These are phyloP conservation scores for Podaxis sp. DNA, from an alignment of 768 basidiomycete species.

Conservation along the genomic window DNA sequence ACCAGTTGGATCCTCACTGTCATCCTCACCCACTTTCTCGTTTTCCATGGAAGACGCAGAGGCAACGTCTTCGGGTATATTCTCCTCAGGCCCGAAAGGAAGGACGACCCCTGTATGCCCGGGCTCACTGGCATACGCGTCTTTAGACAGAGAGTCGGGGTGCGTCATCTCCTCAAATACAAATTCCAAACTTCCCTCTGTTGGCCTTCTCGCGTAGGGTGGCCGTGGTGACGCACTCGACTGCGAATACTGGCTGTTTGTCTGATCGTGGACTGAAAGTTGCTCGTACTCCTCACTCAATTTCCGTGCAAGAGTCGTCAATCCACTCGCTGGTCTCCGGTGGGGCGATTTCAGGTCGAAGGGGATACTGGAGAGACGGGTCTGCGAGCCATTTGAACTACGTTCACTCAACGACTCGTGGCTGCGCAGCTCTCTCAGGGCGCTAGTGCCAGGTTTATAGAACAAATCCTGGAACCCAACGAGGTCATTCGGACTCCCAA, in stretches of 20 bases:
- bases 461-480: slow-evolving; percentile 77
- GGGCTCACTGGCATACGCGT: slow-evolving; percentile 23
- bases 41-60: slow-evolving; percentile 40
- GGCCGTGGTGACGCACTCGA: slow-evolving; percentile 18
- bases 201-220: slow-evolving; percentile 22
- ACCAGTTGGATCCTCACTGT: slow-evolving; percentile 47
- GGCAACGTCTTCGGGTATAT: slow-evolving; percentile 49
- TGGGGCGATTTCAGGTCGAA: slow-evolving; percentile 33
- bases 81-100: slow-evolving; percentile 16
- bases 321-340: slow-evolving; percentile 40
- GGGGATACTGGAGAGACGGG: slow-evolving; percentile 26
- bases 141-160: slow-evolving; percentile 22
- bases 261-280: slow-evolving; percentile 29
- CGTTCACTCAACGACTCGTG: slow-evolving; percentile 14
- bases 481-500: slow-evolving; percentile 62
- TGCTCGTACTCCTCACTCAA: slow-evolving; percentile 49
- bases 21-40: slow-evolving; percentile 30
- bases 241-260: slow-evolving; percentile 29
- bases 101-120: slow-evolving; percentile 36
- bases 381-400: slow-evolving; percentile 17
- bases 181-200: slow-evolving; percentile 34
- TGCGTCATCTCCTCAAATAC: slow-evolving; percentile 34
- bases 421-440: not conserved
- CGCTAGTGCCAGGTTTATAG: slow-evolving; percentile 45
- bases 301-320: slow-evolving; percentile 50